A percentile compares a stretch with the other conserved stretches of the same genome.
Evolutionary conservation across 2,329 filamentous ascomycete species (phyloP).

Genomic region (Blumeria hordei): DNA sequence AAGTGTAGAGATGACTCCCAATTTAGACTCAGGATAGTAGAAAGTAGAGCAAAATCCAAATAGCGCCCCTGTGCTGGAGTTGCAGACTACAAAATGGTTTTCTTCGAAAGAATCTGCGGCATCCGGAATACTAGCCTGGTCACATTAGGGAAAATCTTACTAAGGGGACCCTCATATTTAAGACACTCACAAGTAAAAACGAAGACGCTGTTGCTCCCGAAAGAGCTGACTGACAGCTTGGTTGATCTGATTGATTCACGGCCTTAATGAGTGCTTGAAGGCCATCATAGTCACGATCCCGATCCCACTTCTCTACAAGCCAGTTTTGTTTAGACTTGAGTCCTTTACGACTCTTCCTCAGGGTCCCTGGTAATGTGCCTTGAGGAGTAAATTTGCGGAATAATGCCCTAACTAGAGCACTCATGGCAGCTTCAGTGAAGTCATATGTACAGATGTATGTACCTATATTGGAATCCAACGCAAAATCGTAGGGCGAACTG

Average conservation of each 20-base stretch:
- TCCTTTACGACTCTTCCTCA: constrained; percentile 68
- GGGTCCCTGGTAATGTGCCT: constrained; percentile 42
- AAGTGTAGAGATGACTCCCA: constrained; percentile 58
- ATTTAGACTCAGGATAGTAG: constrained; percentile 29
- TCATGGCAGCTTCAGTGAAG: constrained; percentile 80
- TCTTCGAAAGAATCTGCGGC: constrained; percentile 46
- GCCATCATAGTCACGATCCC: constrained; percentile 47
- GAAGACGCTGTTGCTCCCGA: constrained; percentile 44
- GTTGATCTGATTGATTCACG: constrained; percentile 40
- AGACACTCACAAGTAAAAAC: constrained; percentile 39
- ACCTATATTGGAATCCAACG: constrained; percentile 70
- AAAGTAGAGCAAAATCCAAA: constrained; percentile 90
- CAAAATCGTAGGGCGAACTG: constrained; percentile 91
- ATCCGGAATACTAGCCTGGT: constrained; percentile 2
- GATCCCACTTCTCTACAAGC: constrained; percentile 76
- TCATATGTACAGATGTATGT: constrained; percentile 93
- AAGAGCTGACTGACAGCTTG: constrained; percentile 37
- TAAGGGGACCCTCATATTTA: neutral
- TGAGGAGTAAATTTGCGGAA: constrained; percentile 47
- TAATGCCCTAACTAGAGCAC: constrained; percentile 58
- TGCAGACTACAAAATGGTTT: constrained; percentile 75
- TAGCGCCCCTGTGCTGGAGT: constrained; percentile 72
- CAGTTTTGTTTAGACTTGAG: constrained; percentile 82
- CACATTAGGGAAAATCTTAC: neutral
- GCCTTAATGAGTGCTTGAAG: constrained; percentile 52